A percentile compares a stretch with the other conserved stretches of the same genome.
Evolutionary conservation across 306 rosid species (phyloP).

Genomic region (Crotalaria pallida): DNA sequence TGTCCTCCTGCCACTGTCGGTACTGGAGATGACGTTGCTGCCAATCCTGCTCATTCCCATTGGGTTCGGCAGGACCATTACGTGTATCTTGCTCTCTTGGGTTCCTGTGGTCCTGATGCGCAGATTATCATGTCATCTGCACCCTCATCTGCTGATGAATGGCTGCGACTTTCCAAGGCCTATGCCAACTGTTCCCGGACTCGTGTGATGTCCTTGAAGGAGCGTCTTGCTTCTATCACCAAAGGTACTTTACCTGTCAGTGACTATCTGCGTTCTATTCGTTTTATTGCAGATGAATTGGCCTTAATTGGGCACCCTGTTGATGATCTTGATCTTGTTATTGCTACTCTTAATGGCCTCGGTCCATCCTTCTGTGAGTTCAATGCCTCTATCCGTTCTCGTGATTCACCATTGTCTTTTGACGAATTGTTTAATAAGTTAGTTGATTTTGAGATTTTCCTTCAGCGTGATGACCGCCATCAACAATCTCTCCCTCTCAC

Average conservation of each 20-base stretch:
- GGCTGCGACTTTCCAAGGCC: not conserved
- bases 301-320: too few species aligned
- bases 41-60: not conserved
- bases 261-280: not conserved
- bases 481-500: too few species aligned
- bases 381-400: too few species aligned
- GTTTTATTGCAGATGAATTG: not conserved
- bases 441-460: too few species aligned
- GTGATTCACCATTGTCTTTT: too few species aligned
- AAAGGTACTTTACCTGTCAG: not conserved
- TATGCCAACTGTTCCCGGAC: not conserved
- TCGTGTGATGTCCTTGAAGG: not conserved
- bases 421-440: too few species aligned
- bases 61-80: not conserved
- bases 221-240: not conserved
- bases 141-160: not conserved
- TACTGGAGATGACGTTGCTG: too few species aligned
- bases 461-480: too few species aligned
- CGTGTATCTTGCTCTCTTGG: not conserved
- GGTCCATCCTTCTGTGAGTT: too few species aligned
- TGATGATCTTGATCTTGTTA: too few species aligned
- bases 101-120: not conserved
- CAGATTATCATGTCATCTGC: not conserved
- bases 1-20: too few species aligned
- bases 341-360: too few species aligned